Base-by-base conservation (phyloP, 768 basidiomycete genomes). In the Kwoniella dejecticola region DNA sequence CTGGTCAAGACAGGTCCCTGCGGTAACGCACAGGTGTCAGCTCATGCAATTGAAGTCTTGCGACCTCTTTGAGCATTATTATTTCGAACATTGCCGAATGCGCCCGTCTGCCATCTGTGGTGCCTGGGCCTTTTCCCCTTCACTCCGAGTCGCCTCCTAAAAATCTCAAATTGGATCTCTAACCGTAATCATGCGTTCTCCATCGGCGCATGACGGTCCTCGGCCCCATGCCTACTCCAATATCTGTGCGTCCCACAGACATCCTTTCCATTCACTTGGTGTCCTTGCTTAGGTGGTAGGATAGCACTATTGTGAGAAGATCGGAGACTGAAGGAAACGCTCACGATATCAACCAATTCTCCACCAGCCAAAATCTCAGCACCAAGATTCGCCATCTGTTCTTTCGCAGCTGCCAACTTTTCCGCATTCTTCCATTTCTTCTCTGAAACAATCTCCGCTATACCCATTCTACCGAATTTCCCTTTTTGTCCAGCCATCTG, bases 351-450 rank as follows among this genome's bases (percentile, higher is more conserved):
- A 21, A 80, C 66, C 40, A 80, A 55, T 81, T 99, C 96, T 24
- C 95, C 95, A 65, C 98, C 95, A 23, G 89, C 85, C 48, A 96
- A 81, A 55, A 98, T 90, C 70, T 97, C 95, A 73, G 96, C 91
- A 75, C 93, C 96, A 30, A 97, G 86, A 27, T 84, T 83, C 1
- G 93, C 96, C 64, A 98, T 90, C 80, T 98, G 93, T 74, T 96
- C 92, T 70, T 95, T 91, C 13, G 94, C 94, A 41, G 82, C 82
- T 67, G 86, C 86, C 66, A 96, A 72, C 73, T 57, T 79, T 74
- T 62, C 79, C 71, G 57, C 70, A 75, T 57, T 81, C 80, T 24
- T 82, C 80, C 48, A 80, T 71, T 62, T 81, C 31, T 55, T 53
- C 56, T 42, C 58, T 45, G 65, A 62, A 17, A 77, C 66, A 41